Base-by-base conservation (phyloP, 208 protist genomes). In the Angomonas ambiguus region DNA sequence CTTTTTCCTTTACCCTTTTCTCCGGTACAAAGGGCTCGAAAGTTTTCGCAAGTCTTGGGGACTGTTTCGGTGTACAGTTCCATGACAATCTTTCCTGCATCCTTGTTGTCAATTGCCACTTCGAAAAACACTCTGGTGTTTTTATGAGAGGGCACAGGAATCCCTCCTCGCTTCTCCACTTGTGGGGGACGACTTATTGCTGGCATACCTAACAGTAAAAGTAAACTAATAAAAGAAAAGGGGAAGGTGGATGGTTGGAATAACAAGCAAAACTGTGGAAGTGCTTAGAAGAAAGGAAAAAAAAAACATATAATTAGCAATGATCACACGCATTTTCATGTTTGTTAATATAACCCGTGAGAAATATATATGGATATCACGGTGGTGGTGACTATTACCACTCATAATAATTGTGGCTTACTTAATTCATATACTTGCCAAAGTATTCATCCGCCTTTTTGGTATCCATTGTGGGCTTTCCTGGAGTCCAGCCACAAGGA, bases 1-100 rank as follows among this genome's bases (percentile, higher is more conserved):
- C 72, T 88, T 11, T 83, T 83, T 22, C 96, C 96, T 51, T 78
- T 77, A 38, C 93, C 96, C 62, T 92, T 83, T 58, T 96, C 91
- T 13, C 93, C 92, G 1, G 91, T 97, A 77, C 84, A 93, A 2
- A 98, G 75, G 13, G 83, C 85, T 57, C 87, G 75, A 56, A 98
- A 98, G 73, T 98, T 98, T 65, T 97, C 88, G 0, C 71, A 87
- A 6, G 96, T 98, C 61, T 97, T 97, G 22, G 97, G 97, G 2
- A 96, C 90, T 5, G 83, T 85, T 61, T 98, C 83, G 2, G 79
- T 82, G 62, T 96, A 98, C 22, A 98, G 75, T 72, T 96, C 93
- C 65, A 98, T 95, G 24, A 92, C 84, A 67, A 98, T 85, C 6
- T 85, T 51, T 4, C 93, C 93, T 24, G 67, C 55, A 18, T 67